These are phyloP conservation scores for Diaporthe humulicola DNA, from an alignment of 2,329 filamentous ascomycete genomes.

Conservation along the genomic window DNA sequence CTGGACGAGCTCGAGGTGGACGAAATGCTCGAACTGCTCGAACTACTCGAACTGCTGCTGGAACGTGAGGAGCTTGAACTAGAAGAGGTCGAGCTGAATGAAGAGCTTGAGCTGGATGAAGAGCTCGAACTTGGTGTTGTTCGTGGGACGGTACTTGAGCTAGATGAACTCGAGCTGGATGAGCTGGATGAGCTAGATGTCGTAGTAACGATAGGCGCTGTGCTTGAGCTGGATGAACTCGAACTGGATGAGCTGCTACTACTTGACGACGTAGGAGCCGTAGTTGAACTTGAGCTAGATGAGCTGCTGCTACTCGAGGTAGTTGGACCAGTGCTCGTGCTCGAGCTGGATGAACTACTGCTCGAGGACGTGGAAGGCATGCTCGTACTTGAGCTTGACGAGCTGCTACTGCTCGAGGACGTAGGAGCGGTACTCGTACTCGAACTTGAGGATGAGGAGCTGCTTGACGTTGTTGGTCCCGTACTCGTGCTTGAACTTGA, in stretches of 20 bases:
- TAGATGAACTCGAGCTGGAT: background rate
- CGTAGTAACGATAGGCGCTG: background rate
- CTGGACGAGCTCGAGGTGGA: background rate
- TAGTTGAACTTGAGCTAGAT: background rate
- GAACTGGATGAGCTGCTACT: background rate
- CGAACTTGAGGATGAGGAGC: background rate
- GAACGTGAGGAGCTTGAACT: background rate
- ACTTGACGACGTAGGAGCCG: background rate
- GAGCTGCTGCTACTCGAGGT: background rate
- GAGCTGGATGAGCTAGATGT: background rate
- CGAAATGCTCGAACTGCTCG: no score
- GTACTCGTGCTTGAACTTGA: background rate
- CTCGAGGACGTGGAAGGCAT: background rate
- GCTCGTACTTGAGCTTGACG: background rate
- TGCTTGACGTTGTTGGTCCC: background rate
- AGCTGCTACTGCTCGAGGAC: background rate
- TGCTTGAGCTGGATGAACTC: background rate
- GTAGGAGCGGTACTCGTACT: background rate
- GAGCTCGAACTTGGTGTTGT: background rate
- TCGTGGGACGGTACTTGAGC: background rate
- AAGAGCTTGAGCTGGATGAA: background rate
- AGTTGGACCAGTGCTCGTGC: background rate
- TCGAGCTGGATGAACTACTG: background rate
- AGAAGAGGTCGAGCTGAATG: background rate
- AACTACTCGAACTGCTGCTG: background rate